A percentile compares a stretch with the other conserved stretches of the same genome.
phyloP scores from a whole-genome alignment of 495 filamentous ascomycete genomes.

The Lasiosphaeris hirsuta region DNA sequence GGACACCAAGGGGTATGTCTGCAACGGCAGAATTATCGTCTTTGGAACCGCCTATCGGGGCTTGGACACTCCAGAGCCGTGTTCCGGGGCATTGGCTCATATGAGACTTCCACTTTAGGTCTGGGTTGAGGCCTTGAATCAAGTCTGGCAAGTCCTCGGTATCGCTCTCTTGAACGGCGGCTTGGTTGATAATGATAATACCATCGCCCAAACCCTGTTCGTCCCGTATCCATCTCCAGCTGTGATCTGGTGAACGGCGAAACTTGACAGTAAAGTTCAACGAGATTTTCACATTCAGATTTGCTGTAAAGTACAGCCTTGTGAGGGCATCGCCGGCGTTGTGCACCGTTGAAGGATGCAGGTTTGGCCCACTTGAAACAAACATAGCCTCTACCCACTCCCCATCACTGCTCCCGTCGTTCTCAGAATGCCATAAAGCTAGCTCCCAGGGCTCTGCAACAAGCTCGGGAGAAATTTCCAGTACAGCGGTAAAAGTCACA shows the following conservation, averaged over 20 bases:
- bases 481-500: slow-evolving; percentile 64
- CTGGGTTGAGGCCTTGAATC: slow-evolving; percentile 56
- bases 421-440: slow-evolving; percentile 71
- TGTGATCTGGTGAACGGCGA: slow-evolving; percentile 48
- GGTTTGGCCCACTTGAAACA: slow-evolving; percentile 33
- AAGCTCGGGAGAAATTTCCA: slow-evolving; percentile 60
- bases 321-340: slow-evolving; percentile 23
- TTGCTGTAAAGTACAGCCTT: slow-evolving; percentile 44
- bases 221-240: slow-evolving; percentile 77
- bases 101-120: slow-evolving; percentile 53
- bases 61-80: slow-evolving; percentile 65
- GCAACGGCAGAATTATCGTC: slow-evolving; percentile 54
- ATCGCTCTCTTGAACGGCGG: slow-evolving; percentile 13
- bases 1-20: slow-evolving; percentile 59
- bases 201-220: slow-evolving; percentile 60
- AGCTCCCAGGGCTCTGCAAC: slow-evolving; percentile 64
- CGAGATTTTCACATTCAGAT: slow-evolving; percentile 40
- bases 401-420: slow-evolving; percentile 15
- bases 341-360: slow-evolving; percentile 39
- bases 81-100: slow-evolving; percentile 68
- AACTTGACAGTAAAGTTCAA: slow-evolving; percentile 75
- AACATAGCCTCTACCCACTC: slow-evolving; percentile 51
- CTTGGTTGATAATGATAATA: slow-evolving; percentile 50
- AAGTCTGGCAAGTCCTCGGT: slow-evolving; percentile 54
- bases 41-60: slow-evolving; percentile 49